phyloP scores from a whole-genome alignment of 257 asterid species.

The Capsicum pubescens region DNA sequence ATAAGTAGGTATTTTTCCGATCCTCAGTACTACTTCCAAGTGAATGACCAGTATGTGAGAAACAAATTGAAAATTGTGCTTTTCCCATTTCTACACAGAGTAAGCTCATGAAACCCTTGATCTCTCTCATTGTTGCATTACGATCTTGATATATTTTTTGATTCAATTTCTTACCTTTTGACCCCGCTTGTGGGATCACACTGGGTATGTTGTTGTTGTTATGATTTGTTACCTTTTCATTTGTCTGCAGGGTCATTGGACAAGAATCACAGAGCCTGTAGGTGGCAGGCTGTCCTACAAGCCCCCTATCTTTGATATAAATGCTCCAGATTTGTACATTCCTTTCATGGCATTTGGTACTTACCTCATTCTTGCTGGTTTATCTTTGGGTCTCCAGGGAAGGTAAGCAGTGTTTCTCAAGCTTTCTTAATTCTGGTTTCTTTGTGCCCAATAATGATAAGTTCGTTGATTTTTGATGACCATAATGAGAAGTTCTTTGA shows the following conservation, averaged over 20 bases:
- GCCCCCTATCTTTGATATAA: conserved; percentile 44
- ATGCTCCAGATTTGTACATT: conserved; percentile 46
- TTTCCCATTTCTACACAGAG: conserved; percentile 44
- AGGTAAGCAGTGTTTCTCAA: conserved; percentile 39
- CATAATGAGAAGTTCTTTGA: conserved; percentile 16
- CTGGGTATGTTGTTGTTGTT: background rate
- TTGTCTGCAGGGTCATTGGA: conserved; percentile 41
- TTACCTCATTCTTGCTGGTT: conserved; percentile 49
- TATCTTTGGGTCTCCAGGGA: conserved; percentile 50
- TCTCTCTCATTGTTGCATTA: background rate
- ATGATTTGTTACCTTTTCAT: background rate
- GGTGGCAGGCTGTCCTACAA: conserved; percentile 43
- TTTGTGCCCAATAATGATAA: conserved; percentile 7
- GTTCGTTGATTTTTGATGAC: background rate
- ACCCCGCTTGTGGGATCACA: background rate
- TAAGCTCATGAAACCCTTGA: conserved; percentile 20
- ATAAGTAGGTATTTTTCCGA: conserved; percentile 42
- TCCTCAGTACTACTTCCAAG: conserved; percentile 45
- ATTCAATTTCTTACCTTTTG: background rate
- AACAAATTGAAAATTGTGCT: conserved; percentile 46
- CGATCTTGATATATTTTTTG: background rate
- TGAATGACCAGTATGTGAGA: conserved; percentile 41
- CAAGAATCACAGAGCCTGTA: conserved; percentile 43
- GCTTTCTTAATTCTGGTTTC: background rate
- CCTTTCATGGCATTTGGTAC: conserved; percentile 55